Evolutionary conservation across 106 monocot species (phyloP), one percentile per base, ranked within the genome.

Genomic region (Triglochin maritima): DNA sequence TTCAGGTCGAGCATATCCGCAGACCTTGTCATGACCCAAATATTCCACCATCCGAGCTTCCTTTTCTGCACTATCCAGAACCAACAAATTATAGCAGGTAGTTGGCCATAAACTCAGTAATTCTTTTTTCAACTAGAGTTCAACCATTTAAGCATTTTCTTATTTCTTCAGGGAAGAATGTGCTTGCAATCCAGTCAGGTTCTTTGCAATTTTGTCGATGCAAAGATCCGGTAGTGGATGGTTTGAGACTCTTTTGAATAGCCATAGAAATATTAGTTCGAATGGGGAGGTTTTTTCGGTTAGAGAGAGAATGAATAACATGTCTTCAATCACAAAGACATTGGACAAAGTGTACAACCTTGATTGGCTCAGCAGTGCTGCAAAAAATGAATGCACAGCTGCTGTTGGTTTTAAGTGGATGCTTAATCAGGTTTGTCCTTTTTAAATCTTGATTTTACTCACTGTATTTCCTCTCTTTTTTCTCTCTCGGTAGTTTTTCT

Each of bases 361-460:
- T 2, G 76, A 76, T 60, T 76, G 68, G 76, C 47, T 55, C 5
- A 76, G 76, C 17, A 76, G 76, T 63, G 76, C 76, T 63, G 60
- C 76, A 8, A 76, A 69, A 47, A 76, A 76, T 76, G 76, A 76
- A 47, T 76, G 76, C 17, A 69, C 76, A 2, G 76, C 76, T 68
- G 68, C 76, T 50, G 76, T 76, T 63, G 76, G 76, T 10, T 76
- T 76, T 52, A 76, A 76, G 47, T 76, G 76, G 76, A 76, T 76
- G 76, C 62, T 76, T n/a, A 76, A 76, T 69, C 76, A 76, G 76
- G 76, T 76, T 43, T n/a, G 44, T 64, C 4, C 46, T 47, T 64
- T 9, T 13, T 64, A 47, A 64, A 0, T 11, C 9, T 11, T 8
- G 11, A 52, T 52, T 52, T 11, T 52, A 11, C 7, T 52, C 52